A percentile compares a stretch with the other conserved stretches of the same genome.
phyloP scores from a whole-genome alignment of 1,139 yeast species.

The Candida pseudocylindracea region DNA sequence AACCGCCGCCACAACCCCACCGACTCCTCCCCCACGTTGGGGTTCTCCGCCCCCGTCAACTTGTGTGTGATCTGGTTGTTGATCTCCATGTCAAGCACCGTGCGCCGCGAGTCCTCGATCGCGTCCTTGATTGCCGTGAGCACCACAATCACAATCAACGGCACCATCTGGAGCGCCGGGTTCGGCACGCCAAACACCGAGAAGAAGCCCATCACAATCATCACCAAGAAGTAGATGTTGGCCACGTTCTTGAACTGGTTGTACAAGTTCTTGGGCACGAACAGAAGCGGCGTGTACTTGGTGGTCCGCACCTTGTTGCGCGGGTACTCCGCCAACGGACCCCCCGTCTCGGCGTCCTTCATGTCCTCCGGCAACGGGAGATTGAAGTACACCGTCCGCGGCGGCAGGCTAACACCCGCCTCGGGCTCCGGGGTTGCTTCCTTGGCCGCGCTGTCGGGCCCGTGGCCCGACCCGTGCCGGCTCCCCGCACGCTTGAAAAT shows the following conservation, averaged over 20 bases:
- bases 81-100: slow-evolving; percentile 26
- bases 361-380: not conserved
- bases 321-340: slow-evolving; percentile 14
- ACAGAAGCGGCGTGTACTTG: slow-evolving; percentile 32
- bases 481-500: too few relatives aligned
- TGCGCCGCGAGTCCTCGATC: slow-evolving; percentile 32
- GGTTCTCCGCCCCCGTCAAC: slow-evolving; percentile 12
- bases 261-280: slow-evolving; percentile 27
- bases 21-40: slow-evolving; percentile 22
- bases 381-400: slow-evolving; percentile 1
- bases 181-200: slow-evolving; percentile 35
- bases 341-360: slow-evolving; percentile 8
- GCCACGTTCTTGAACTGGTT: slow-evolving; percentile 33
- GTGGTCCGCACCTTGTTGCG: slow-evolving; percentile 38
- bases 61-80: slow-evolving; percentile 28
- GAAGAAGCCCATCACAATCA: slow-evolving; percentile 28
- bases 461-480: too few relatives aligned
- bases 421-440: too few relatives aligned
- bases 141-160: slow-evolving; percentile 31
- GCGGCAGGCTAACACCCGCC: too few relatives aligned
- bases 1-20: slow-evolving; percentile 37
- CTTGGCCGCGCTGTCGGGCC: too few relatives aligned
- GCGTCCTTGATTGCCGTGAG: slow-evolving; percentile 36
- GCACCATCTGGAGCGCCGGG: slow-evolving; percentile 33
- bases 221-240: slow-evolving; percentile 26